phyloP scores from a whole-genome alignment of 345 rosid species.

The Hibiscus syriacus region DNA sequence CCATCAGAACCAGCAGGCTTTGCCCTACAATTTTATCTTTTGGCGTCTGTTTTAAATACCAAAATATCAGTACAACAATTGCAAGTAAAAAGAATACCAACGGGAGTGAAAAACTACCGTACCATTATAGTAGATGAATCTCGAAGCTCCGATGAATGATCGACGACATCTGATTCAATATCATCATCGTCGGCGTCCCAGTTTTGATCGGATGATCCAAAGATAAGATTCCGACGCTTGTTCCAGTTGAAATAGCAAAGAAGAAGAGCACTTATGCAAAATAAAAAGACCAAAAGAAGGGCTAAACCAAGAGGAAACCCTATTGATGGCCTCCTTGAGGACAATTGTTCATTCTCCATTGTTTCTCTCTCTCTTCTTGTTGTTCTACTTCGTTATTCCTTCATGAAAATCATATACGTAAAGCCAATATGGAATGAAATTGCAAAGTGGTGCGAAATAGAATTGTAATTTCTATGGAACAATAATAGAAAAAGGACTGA shows the following conservation, averaged over 20 bases:
- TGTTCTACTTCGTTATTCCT: too few species aligned
- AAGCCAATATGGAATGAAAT: neutral
- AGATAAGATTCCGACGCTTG: constrained; percentile 11
- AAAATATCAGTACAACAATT: neutral
- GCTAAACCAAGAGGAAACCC: constrained; percentile 35
- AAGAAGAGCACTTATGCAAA: constrained; percentile 21
- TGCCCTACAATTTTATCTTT: constrained; percentile 1
- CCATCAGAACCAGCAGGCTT: constrained; percentile 34
- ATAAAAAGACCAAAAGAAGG: constrained; percentile 22
- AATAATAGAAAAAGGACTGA: too few species aligned
- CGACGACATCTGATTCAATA: neutral
- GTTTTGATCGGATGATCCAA: constrained; percentile 4
- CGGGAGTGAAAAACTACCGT: neutral
- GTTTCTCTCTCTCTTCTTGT: neutral
- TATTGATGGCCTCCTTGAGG: constrained; percentile 18
- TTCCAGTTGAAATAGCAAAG: constrained; percentile 32
- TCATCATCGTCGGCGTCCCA: neutral
- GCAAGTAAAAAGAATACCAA: neutral
- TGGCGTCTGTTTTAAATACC: constrained; percentile 8
- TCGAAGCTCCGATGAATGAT: neutral
- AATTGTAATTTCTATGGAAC: too few species aligned
- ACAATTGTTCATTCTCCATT: neutral
- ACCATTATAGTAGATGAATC: neutral
- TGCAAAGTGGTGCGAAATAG: neutral
- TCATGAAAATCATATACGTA: neutral